Conservation (phyloP, 2,329 filamentous ascomycete genomes). For the Rutstroemia sp. region DNA sequence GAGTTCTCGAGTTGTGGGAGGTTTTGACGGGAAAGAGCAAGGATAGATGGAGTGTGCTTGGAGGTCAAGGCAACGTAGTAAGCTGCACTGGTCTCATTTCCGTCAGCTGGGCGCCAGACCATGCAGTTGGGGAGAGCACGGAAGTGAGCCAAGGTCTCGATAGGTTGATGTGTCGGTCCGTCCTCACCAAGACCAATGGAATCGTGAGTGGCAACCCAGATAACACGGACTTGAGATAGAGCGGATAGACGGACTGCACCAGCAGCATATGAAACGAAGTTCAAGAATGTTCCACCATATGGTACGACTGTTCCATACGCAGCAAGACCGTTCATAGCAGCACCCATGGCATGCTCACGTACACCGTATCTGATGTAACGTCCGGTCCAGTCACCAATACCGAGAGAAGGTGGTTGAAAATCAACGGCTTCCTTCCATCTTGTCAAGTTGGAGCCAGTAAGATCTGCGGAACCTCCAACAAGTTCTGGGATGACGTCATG, state of each 20-base stretch:
- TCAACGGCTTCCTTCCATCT: slow-evolving; percentile 95
- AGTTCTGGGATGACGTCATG: slow-evolving; percentile 80
- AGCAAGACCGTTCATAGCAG: slow-evolving; percentile 89
- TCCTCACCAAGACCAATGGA: slow-evolving; percentile 99
- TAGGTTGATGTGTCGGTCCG: slow-evolving; percentile 96
- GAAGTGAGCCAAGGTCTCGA: slow-evolving; percentile 97
- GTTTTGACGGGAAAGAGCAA: slow-evolving; percentile 96
- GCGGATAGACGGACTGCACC: slow-evolving; percentile 92
- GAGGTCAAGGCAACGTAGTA: slow-evolving; percentile 94
- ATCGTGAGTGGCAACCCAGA: slow-evolving; percentile 98
- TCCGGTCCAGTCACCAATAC: slow-evolving; percentile 82
- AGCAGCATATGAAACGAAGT: slow-evolving; percentile 97
- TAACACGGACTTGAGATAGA: slow-evolving; percentile 80
- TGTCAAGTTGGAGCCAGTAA: slow-evolving; percentile 98
- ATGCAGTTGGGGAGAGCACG: slow-evolving; percentile 97
- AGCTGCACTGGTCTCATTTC: slow-evolving; percentile 95
- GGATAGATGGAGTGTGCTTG: slow-evolving; percentile 82
- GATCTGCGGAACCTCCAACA: slow-evolving; percentile 89
- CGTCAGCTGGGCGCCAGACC: slow-evolving; percentile 98
- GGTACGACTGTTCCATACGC: slow-evolving; percentile 95
- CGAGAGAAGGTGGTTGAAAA: slow-evolving; percentile 85
- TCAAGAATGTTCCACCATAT: slow-evolving; percentile 93
- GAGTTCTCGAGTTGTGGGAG: slow-evolving; percentile 95
- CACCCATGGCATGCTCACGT: slow-evolving; percentile 86
- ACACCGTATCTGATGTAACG: slow-evolving; percentile 93